Conservation (phyloP, 2,329 filamentous ascomycete genomes). For the Ophiostoma ulmi region DNA sequence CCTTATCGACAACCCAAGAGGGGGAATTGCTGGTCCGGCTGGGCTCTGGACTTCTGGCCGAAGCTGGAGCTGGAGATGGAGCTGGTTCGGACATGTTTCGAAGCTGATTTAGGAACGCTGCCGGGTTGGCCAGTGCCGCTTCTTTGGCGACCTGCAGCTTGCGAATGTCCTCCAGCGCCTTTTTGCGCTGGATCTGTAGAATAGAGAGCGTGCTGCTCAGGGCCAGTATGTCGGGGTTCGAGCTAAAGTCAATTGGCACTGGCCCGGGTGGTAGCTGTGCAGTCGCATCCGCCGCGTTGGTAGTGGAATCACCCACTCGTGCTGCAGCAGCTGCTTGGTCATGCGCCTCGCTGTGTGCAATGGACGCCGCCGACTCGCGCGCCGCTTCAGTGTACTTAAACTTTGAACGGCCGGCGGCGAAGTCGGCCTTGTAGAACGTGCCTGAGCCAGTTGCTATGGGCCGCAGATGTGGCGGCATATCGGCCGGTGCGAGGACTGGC, state of each 20-base stretch:
- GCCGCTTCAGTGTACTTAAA: constrained; percentile 25
- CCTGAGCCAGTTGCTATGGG: constrained; percentile 34
- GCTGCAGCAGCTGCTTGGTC: neutral
- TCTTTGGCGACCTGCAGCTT: constrained; percentile 64
- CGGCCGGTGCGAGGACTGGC: constrained; percentile 45
- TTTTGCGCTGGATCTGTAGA: constrained; percentile 77
- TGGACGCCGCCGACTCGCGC: constrained; percentile 17
- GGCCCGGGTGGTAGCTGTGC: constrained; percentile 42
- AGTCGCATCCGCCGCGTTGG: neutral
- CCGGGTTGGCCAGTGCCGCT: constrained; percentile 64
- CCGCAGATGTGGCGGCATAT: constrained; percentile 35
- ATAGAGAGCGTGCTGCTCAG: constrained; percentile 80
- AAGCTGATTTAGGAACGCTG: constrained; percentile 66
- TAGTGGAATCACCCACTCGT: neutral
- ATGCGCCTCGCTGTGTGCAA: neutral
- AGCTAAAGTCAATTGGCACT: constrained; percentile 52
- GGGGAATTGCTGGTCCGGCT: neutral
- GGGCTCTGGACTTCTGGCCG: constrained; percentile 21
- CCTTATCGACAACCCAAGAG: neutral
- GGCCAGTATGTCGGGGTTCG: constrained; percentile 81
- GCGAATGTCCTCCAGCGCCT: constrained; percentile 69
- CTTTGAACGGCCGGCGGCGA: constrained; percentile 24
- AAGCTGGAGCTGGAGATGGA: constrained; percentile 30
- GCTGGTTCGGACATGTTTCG: constrained; percentile 46
- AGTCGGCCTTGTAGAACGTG: constrained; percentile 27